Percentiles rank a stretch among this genome's conserved stretches.
These are phyloP conservation scores for Crucihimalaya himalaica DNA, from an alignment of 345 rosid genomes.

Conservation along the genomic window DNA sequence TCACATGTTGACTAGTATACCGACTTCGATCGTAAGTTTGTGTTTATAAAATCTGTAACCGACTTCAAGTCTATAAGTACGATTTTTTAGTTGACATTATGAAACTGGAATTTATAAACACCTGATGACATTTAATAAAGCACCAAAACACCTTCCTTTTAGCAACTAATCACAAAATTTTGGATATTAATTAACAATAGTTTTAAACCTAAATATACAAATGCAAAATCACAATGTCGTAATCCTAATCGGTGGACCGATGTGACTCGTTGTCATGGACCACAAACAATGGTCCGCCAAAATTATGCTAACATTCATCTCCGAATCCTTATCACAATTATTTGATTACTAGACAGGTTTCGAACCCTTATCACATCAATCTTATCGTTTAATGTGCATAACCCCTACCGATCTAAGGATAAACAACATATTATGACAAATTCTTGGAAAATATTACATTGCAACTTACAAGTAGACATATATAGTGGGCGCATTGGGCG, in stretches of 20 bases:
- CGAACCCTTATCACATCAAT: slow-evolving; percentile 13
- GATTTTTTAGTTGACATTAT: neutral
- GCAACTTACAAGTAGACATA: slow-evolving; percentile 14
- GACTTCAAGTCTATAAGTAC: too few relatives aligned
- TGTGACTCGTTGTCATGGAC: slow-evolving; percentile 31
- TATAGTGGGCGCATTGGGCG: slow-evolving; percentile 33
- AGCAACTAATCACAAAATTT: neutral
- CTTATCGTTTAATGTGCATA: slow-evolving; percentile 13
- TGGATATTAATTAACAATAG: neutral
- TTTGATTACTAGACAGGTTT: neutral
- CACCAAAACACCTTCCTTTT: neutral
- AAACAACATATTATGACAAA: neutral
- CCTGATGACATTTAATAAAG: neutral
- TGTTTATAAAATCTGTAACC: neutral
- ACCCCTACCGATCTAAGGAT: neutral
- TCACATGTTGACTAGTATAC: slow-evolving; percentile 11
- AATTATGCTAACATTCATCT: slow-evolving; percentile 6
- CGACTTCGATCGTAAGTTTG: neutral
- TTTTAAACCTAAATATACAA: neutral
- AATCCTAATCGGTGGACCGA: neutral
- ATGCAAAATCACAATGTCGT: neutral
- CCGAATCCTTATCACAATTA: slow-evolving; percentile 24
- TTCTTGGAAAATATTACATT: neutral
- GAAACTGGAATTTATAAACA: neutral
- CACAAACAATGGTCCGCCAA: slow-evolving; percentile 26